Evolutionary conservation across 257 asterid species (phyloP), one percentile per base, ranked within the genome.

Genomic region (Fraxinus pennsylvanica): DNA sequence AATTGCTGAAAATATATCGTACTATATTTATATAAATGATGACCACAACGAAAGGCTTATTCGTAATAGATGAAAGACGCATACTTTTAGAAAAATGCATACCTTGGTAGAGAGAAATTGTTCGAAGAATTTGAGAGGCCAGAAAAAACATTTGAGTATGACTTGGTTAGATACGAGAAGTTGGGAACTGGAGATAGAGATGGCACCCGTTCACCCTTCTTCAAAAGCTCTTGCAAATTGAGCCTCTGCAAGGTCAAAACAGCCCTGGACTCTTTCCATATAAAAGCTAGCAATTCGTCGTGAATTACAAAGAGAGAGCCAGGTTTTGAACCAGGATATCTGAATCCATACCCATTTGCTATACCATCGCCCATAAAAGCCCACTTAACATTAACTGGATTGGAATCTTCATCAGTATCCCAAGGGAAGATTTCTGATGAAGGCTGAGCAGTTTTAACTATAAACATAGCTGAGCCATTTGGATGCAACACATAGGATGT

Each of bases 401-500:
- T 80, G 69, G 85, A 82, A 27, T 88, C 92, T 74, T 73, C 92
- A 83, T 93, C 90, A 35, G 82, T 78, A 72, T 80, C 88, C 93
- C 93, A 92, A 30, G 97, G 97, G 83, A 93, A 93, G n/a, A 85
- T 72, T 25, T 93, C 98, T 0, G 72, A 43, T 5, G 96, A 93
- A 73, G 90, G 90, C 71, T 88, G 88, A 72, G 80, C 84, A 36
- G 79, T 68, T 67, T 90, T 83, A 65, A 90, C 98, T 72, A 86
- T 85, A 83, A 93, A 93, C 98, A 93, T 91, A 82, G 98, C 92
- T 13, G 98, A 93, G 39, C 98, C 98, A 84, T 93, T 93, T 47
- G 98, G 98, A 85, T 92, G 93, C 87, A 90, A 78, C 71, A 92
- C 97, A 75, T 90, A 91, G 77, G 91, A 89, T 25, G 97, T 93